Evolutionary conservation across 2,329 filamentous ascomycete species (phyloP).

Genomic region (Epichloe gansuensis): DNA sequence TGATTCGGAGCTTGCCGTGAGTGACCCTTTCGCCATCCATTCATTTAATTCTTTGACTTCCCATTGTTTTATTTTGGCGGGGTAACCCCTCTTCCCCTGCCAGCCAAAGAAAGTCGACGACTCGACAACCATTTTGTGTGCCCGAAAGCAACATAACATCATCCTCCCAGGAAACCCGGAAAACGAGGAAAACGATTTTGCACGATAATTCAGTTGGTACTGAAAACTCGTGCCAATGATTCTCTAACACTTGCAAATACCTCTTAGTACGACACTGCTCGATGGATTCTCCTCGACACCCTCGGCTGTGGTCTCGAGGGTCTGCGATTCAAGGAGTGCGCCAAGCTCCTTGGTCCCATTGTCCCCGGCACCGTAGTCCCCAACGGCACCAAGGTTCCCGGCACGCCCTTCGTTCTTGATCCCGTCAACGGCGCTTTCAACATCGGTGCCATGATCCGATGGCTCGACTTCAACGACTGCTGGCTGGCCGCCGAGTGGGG

Average conservation of each 20-base stretch:
- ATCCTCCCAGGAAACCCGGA: no score
- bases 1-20: constrained; percentile 82
- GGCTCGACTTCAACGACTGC: constrained; percentile 99
- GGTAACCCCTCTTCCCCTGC: background rate
- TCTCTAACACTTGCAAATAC: background rate
- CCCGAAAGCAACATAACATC: background rate
- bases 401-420: constrained; percentile 88
- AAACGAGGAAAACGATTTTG: background rate
- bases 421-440: constrained; percentile 96
- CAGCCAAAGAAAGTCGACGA: background rate
- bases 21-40: constrained; percentile 21
- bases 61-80: background rate
- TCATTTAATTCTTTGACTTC: background rate
- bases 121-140: background rate
- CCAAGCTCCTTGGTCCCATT: constrained; percentile 83
- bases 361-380: constrained; percentile 86
- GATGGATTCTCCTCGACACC: constrained; percentile 94
- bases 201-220: background rate
- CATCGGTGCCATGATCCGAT: constrained; percentile 96
- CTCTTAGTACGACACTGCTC: constrained; percentile 77
- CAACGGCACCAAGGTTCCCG: constrained; percentile 81
- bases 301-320: constrained; percentile 94
- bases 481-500: constrained; percentile 99
- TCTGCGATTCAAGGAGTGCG: constrained; percentile 89
- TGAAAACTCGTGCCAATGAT: no score